Evolutionary conservation across 345 rosid genomes (phyloP), one percentile per base, ranked within the genome.

Genomic region (Eucalyptus sideroxylon): DNA sequence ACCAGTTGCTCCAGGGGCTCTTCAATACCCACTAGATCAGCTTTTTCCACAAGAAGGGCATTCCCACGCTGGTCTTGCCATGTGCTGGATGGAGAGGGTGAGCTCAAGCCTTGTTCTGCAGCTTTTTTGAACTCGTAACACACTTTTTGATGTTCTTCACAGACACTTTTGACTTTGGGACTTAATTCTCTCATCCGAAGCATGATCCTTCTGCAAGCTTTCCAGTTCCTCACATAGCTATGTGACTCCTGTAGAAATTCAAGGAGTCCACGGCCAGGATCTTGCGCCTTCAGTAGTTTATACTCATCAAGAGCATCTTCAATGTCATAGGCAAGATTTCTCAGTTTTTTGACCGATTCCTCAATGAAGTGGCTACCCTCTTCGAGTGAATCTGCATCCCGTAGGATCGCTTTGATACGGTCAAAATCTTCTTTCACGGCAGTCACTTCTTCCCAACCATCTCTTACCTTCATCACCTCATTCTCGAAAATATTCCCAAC

Each of bases 291-390:
- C 65, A 90, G 93, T 40, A 88, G 89, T 69, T 65, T 65, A 69
- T 67, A 92, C 45, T 92, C 94, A 60, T 93, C 93, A 30, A 93
- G 86, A 85, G 86, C 89, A 90, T 93, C 94, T 90, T 93, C 94
- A 45, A 90, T 91, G 40, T 89, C 88, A 10, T 90, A 91, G 11
- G 91, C 93, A 50, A 89, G 89, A 16, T 93, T 91, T 82, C 93
- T 90, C 12, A 91, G 80, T 82, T 92, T 92, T 86, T 91, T 89
- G 19, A 93, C 90, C 91, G 93, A 93, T 0, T 89, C 89, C 60
- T 87, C 88, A 14, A 92, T 87, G 8, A 77, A 87, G 34, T 85
- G 88, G 50, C 91, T 90, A 8, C 86, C 89, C 53, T 93, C 90
- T 51, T 44, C 92, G 44, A 90, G 83, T 14, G 89, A 50, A 67